Conservation (phyloP, 2,329 filamentous ascomycete species). For the Sodiomyces alkalinus region DNA sequence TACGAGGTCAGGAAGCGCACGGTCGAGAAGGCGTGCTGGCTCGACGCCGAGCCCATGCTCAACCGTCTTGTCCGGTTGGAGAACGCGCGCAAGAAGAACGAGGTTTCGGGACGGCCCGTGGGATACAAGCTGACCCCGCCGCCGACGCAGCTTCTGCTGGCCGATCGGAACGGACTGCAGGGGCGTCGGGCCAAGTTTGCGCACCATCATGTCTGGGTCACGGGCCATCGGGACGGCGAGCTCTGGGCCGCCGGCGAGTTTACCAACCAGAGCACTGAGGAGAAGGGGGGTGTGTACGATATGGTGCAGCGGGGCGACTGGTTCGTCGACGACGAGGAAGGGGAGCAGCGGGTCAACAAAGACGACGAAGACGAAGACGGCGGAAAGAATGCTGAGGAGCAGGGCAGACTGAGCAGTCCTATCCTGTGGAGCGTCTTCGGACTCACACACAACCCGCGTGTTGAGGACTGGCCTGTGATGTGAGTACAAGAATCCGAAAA, state of each 20-base stretch:
- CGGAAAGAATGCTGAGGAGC: slow-evolving; percentile 1
- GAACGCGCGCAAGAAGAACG: slow-evolving; percentile 20
- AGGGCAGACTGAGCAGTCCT: slow-evolving; percentile 13
- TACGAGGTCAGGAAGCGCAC: slow-evolving; percentile 37
- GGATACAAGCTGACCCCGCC: slow-evolving; percentile 11
- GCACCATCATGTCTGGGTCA: slow-evolving; percentile 32
- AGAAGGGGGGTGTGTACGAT: slow-evolving; percentile 26
- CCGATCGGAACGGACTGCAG: background rate
- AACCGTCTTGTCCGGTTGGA: slow-evolving; percentile 36
- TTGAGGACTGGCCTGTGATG: slow-evolving; percentile 37
- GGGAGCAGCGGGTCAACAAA: slow-evolving; percentile 1
- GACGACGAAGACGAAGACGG: slow-evolving; percentile 4
- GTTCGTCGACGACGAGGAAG: slow-evolving; percentile 20
- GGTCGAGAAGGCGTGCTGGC: slow-evolving; percentile 27
- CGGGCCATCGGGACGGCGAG: slow-evolving; percentile 31
- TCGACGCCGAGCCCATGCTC: slow-evolving; percentile 36
- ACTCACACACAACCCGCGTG: slow-evolving; percentile 30
- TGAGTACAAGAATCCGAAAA: slow-evolving; percentile 15
- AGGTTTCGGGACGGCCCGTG: slow-evolving; percentile 15
- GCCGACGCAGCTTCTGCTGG: slow-evolving; percentile 2
- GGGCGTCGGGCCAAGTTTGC: slow-evolving; percentile 18
- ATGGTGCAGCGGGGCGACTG: slow-evolving; percentile 31
- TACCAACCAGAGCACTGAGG: slow-evolving; percentile 31
- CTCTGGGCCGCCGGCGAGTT: slow-evolving; percentile 35
- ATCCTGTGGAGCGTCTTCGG: slow-evolving; percentile 34